phyloP scores from a whole-genome alignment of 169 alveolate species.

The Eimeria zaria region DNA sequence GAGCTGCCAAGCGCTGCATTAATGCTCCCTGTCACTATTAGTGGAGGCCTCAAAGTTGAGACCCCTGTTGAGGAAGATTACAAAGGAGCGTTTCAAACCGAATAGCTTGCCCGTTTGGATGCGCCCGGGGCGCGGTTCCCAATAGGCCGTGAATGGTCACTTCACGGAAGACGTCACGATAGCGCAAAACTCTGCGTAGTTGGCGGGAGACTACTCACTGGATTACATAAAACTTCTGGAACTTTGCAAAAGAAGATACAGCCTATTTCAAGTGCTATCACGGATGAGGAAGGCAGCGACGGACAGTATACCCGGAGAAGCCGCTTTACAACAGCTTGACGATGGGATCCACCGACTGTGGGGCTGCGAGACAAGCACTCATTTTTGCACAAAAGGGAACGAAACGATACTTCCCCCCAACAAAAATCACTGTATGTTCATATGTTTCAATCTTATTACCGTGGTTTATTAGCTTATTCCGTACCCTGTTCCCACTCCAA shows the following conservation, averaged over 20 bases:
- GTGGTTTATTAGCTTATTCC: background rate
- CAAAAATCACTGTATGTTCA: background rate
- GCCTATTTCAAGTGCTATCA: background rate
- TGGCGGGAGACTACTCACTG: background rate
- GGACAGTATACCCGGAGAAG: background rate
- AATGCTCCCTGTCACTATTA: background rate
- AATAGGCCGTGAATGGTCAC: conserved; percentile 31
- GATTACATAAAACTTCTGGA: too few species aligned
- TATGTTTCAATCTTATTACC: background rate
- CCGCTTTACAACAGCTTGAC: background rate
- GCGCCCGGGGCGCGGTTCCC: conserved; percentile 26
- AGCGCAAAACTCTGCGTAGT: background rate
- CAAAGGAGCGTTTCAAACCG: background rate
- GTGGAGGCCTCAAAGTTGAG: background rate
- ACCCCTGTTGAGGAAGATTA: background rate
- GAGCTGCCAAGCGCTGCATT: conserved; percentile 18
- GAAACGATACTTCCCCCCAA: background rate
- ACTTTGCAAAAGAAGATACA: background rate
- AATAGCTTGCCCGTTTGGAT: background rate
- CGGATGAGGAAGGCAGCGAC: background rate
- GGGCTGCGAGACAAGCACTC: conserved; percentile 57
- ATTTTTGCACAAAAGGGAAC: background rate
- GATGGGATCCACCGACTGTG: conserved; percentile 29
- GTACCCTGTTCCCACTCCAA: background rate
- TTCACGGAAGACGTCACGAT: background rate